phyloP scores from a whole-genome alignment of 2,329 filamentous ascomycete genomes.

The Aspergillus neotritici region DNA sequence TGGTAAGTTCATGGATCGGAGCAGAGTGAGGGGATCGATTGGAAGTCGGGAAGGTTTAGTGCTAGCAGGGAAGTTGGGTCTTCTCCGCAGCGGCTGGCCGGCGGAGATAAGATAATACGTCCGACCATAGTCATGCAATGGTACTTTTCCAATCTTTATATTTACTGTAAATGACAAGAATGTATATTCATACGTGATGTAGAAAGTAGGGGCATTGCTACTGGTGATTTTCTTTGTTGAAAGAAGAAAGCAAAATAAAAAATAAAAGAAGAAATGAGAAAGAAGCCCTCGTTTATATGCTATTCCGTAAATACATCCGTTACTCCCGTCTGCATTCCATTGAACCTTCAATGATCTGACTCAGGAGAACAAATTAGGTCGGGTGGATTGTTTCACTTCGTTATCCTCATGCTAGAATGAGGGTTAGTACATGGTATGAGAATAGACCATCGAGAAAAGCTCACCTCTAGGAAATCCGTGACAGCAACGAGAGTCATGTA shows the following conservation, averaged over 20 bases:
- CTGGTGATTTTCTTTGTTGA: too few relatives aligned
- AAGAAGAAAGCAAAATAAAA: too few relatives aligned
- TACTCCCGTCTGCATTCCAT: constrained; percentile 1
- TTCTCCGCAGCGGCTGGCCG: too few relatives aligned
- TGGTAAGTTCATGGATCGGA: constrained; percentile 1
- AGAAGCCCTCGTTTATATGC: neutral
- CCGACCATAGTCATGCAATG: constrained; percentile 2
- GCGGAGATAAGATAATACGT: constrained; percentile 30
- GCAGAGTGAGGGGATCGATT: constrained; percentile 4
- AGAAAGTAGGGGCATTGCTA: too few relatives aligned
- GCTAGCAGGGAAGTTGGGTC: constrained; percentile 2
- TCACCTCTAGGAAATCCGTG: constrained; percentile 78
- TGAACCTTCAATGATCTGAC: neutral
- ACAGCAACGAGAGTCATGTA: constrained; percentile 77
- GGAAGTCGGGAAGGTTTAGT: neutral
- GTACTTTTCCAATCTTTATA: neutral
- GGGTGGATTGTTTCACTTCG: constrained; percentile 27
- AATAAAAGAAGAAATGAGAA: neutral
- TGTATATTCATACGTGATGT: too few relatives aligned
- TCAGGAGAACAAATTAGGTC: constrained; percentile 32
- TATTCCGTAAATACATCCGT: constrained; percentile 12
- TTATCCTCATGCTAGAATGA: constrained; percentile 39
- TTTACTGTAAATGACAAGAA: too few relatives aligned
- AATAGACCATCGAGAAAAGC: constrained; percentile 30
- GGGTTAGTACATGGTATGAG: constrained; percentile 10